Base-by-base conservation (phyloP, 768 basidiomycete genomes). In the Trametes meyenii region DNA sequence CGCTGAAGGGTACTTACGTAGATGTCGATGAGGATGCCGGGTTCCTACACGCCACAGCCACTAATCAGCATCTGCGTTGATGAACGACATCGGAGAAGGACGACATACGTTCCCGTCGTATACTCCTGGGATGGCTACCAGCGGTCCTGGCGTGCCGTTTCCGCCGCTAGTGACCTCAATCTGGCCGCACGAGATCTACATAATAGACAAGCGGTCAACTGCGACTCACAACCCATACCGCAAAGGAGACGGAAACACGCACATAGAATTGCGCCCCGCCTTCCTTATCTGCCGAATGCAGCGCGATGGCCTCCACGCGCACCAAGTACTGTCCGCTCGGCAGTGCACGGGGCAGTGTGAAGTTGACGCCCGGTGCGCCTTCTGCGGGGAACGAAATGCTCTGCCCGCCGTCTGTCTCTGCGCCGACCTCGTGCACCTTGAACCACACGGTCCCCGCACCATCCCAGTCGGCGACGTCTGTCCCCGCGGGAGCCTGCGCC, bases 401-500 rank as follows among this genome's bases (percentile, higher is more conserved):
- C 26, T 51, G 29, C 40, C 71, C 61, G 62, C 69, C 62, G 52
- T 68, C 61, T 50, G 64, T 72, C 23, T 60, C 57, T 6, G 72
- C 68, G 2, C 63, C 26, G 52, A 70, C 53, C 65, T 81, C 74
- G 74, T 76, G 79, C 50, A 79, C 74, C 72, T 80, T 79, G 72
- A 79, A 79, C 75, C 78, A 80, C 16, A 62, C 61, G 23, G 10
- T 17, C 76, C 78, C 59, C 71, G 74, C n/a, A 75, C 76, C 8
- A 75, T 71, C n/a, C 77, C 80, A 44, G 76, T 54, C 67, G 55
- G 71, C 71, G 44, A 63, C 67, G 66, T 66, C 66, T 58, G 63
- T 69, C 48, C 58, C 64, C 1, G 58, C 69, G 54, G 60, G 61
- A 0, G 73, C 72, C 36, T 55, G 57, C 12, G 72, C 69, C 71